Evolutionary conservation across 2,329 filamentous ascomycete species (phyloP), one percentile per base, ranked within the genome.

Genomic region (Thielaviopsis musarum): DNA sequence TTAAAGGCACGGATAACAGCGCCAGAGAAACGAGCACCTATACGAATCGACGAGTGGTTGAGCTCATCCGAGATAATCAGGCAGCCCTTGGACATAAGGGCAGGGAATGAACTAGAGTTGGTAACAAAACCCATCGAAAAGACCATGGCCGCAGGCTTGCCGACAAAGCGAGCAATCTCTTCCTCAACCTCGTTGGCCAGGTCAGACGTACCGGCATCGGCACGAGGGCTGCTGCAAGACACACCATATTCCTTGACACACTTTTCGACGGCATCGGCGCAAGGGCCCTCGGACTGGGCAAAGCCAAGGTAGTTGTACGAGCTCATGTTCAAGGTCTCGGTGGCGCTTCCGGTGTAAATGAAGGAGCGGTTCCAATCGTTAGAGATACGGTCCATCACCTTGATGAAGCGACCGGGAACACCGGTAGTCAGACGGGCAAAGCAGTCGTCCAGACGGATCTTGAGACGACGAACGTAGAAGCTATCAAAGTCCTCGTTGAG

Each of bases 261-360:
- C 54, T 91, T 85, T 74, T 98, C 93, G 3, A 91, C 88, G 15
- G 88, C 85, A 70, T 97, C 91, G 54, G 93, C 93, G 69, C 93
- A 98, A 49, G 93, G 91, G 12, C 93, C 93, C 65, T 97, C 91
- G 0, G 93, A 96, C 71, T 98, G 93, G 57, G 93, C 93, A 67
- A 98, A 98, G 52, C 93, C 93, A 24, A 98, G 87, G 70, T 98
- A 98, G 73, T 98, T 98, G 79, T 98, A 98, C 1, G 93, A 98
- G 75, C 91, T 96, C 85, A 98, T 87, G 74, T 98, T 98, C 66
- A 98, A 76, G 0, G 93, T 97, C 72, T 98, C 89, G 1, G 91
- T 97, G 61, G 82, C 85, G 54, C 89, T 95, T 61, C 93, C 93
- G 1, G 88, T 91, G 71, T 90, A 84, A 69, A 87, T 82, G 76